Evolutionary conservation across 2,329 filamentous ascomycete genomes (phyloP).

Genomic region (Fusarium sp.): DNA sequence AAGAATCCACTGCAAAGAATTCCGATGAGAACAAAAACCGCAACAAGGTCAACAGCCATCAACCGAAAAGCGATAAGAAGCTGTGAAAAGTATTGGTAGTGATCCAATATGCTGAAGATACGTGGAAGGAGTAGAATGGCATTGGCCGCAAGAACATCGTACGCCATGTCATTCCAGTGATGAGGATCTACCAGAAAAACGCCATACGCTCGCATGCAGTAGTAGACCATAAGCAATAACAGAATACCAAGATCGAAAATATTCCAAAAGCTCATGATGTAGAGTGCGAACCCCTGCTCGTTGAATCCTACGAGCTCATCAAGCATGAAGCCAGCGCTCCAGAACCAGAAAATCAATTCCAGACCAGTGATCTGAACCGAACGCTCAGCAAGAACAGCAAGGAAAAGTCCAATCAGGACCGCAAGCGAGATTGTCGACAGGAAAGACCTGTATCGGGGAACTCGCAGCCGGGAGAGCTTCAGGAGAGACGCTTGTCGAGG

Average conservation of each 20-base stretch:
- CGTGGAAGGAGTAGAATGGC: conserved; percentile 91
- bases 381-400: conserved; percentile 82
- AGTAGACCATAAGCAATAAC: conserved; percentile 87
- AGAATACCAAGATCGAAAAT: conserved; percentile 93
- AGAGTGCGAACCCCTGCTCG: conserved; percentile 94
- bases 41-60: conserved; percentile 91
- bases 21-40: conserved; percentile 85
- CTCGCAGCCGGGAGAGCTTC: conserved; percentile 89
- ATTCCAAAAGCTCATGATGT: conserved; percentile 99
- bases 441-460: conserved; percentile 91
- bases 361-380: conserved; percentile 85
- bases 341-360: conserved; percentile 96
- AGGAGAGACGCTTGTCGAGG: conserved; percentile 90
- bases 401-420: conserved; percentile 85
- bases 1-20: conserved; percentile 96
- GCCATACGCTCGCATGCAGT: conserved; percentile 88
- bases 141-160: conserved; percentile 93
- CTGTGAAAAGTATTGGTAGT: conserved; percentile 96
- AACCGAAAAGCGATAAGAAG: conserved; percentile 92
- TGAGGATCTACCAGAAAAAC: conserved; percentile 84
- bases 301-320: conserved; percentile 97
- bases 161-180: conserved; percentile 84
- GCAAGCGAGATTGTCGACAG: conserved; percentile 90
- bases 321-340: conserved; percentile 96
- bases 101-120: conserved; percentile 92